Evolutionary conservation across 495 filamentous ascomycete genomes (phyloP).

Genomic region (Neurospora sp.): DNA sequence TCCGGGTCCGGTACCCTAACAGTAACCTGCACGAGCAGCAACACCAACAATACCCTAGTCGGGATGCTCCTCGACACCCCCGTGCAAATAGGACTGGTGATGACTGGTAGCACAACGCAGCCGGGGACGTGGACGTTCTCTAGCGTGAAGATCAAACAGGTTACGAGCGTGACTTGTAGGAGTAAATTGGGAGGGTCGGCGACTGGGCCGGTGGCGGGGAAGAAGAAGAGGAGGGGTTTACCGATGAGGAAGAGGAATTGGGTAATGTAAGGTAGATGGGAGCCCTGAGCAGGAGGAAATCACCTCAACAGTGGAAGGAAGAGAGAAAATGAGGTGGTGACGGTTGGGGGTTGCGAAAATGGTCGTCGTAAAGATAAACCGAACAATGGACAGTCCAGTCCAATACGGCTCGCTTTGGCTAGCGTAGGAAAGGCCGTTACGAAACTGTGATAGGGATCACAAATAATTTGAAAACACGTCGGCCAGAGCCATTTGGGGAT

Average conservation of each 20-base stretch:
- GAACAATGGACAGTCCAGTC: too few species aligned
- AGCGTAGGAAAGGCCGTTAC: too few species aligned
- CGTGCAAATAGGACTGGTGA: background rate
- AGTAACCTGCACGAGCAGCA: conserved; percentile 7
- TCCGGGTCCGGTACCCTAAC: conserved; percentile 11
- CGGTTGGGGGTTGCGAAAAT: too few species aligned
- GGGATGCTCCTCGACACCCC: conserved; percentile 27
- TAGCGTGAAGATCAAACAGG: background rate
- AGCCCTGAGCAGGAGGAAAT: background rate
- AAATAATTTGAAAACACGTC: too few species aligned
- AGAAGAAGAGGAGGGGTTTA: background rate
- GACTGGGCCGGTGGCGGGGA: background rate
- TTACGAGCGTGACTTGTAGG: background rate
- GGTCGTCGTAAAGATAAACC: too few species aligned
- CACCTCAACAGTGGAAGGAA: too few species aligned
- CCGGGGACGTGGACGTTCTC: background rate
- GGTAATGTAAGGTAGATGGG: too few species aligned
- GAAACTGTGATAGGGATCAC: too few species aligned
- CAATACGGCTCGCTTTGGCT: too few species aligned
- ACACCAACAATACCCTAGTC: conserved; percentile 24
- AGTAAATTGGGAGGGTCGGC: background rate
- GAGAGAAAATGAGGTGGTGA: too few species aligned
- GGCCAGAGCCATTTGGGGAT: too few species aligned
- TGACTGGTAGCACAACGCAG: background rate
- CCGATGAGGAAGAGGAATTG: too few species aligned